Conservation (phyloP, 257 asterid genomes). For the Prunella vulgaris region DNA sequence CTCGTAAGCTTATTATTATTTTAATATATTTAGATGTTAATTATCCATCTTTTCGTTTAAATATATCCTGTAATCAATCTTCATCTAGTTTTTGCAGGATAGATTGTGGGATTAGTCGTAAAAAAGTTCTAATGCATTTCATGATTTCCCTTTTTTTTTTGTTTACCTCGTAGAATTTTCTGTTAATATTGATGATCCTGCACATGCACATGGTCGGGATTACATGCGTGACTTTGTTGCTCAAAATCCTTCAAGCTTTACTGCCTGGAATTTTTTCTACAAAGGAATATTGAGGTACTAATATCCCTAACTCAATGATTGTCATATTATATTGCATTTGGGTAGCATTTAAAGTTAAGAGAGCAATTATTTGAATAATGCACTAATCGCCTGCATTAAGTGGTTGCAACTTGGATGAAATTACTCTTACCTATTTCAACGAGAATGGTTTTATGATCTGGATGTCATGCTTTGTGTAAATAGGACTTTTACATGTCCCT, state of each 20-base stretch:
- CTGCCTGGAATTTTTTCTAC: slow-evolving; percentile 92
- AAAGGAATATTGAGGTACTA: slow-evolving; percentile 63
- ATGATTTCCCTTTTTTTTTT: background rate
- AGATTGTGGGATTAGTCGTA: background rate
- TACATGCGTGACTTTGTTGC: slow-evolving; percentile 56
- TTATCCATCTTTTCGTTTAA: background rate
- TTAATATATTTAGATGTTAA: slow-evolving; percentile 5
- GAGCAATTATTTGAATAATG: background rate
- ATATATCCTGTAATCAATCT: background rate
- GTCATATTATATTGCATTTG: background rate
- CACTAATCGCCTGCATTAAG: background rate
- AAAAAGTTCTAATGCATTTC: slow-evolving; percentile 17
- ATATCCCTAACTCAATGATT: background rate
- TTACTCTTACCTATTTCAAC: background rate
- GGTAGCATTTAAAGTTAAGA: background rate
- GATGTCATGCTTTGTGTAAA: too few species aligned
- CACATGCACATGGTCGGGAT: slow-evolving; percentile 65
- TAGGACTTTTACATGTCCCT: too few species aligned
- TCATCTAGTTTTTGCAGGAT: slow-evolving; percentile 16
- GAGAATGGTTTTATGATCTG: too few species aligned
- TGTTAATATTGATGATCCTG: slow-evolving; percentile 61
- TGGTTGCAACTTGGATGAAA: background rate
- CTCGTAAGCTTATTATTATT: slow-evolving; percentile 50
- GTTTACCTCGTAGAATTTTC: slow-evolving; percentile 45
- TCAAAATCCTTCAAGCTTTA: slow-evolving; percentile 67